Conservation (phyloP, 2,329 filamentous ascomycete genomes). For the Nothomitra cinnamomea region DNA sequence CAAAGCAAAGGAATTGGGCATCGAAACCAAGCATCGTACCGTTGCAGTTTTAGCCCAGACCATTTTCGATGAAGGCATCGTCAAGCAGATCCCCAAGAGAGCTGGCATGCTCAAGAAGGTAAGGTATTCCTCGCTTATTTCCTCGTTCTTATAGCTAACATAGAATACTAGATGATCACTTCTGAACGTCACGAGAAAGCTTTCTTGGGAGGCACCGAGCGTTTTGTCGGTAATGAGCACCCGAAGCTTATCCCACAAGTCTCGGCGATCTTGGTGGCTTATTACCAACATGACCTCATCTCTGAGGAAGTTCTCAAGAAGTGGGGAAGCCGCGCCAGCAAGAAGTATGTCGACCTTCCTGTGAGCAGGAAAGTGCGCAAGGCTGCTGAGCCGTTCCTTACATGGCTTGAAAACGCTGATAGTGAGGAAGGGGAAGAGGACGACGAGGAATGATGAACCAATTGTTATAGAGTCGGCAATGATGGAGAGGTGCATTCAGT, state of each 20-base stretch:
- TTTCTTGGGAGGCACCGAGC: conserved; percentile 85
- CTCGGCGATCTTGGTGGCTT: conserved; percentile 71
- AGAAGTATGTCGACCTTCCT: conserved; percentile 86
- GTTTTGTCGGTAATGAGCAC: conserved; percentile 70
- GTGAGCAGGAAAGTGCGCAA: conserved; percentile 93
- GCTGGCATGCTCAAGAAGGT: conserved; percentile 79
- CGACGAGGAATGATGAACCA: conserved; percentile 37
- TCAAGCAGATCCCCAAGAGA: conserved; percentile 71
- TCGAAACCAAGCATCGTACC: conserved; percentile 88
- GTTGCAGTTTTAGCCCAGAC: conserved; percentile 83
- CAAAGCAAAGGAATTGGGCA: conserved; percentile 92
- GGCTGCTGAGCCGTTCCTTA: conserved; percentile 82
- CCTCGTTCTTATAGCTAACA: conserved; percentile 16
- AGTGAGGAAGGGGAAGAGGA: conserved; percentile 49
- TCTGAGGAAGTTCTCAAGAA: conserved; percentile 75
- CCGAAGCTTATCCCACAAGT: conserved; percentile 63
- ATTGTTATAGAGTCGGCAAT: background rate
- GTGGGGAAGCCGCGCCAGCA: conserved; percentile 91
- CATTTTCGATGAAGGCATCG: conserved; percentile 80
- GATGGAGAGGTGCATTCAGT: too few species aligned
- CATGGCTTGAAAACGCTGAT: conserved; percentile 81
- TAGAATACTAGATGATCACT: conserved; percentile 45
- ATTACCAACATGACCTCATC: conserved; percentile 82
- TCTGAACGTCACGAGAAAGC: conserved; percentile 93
- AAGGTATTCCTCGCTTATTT: conserved; percentile 17